Conservation (phyloP, 2,329 filamentous ascomycete genomes). For the Cladobotryum mycophilum region DNA sequence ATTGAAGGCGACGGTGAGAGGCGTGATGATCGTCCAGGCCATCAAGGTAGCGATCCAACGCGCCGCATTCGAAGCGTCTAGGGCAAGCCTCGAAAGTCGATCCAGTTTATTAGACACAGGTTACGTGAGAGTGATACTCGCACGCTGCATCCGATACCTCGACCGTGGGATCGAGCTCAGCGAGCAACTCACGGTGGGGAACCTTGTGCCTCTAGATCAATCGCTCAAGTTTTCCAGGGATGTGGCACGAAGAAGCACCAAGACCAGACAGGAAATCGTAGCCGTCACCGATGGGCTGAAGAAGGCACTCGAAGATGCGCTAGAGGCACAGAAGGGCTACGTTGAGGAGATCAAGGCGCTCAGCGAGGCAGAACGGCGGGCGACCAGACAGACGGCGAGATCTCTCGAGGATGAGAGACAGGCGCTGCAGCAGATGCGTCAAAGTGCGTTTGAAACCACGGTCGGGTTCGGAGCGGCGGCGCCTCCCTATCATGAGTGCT, state of each 20-base stretch:
- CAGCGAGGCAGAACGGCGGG: constrained; percentile 2
- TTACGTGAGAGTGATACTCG: constrained; percentile 1
- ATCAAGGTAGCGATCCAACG: constrained; percentile 10
- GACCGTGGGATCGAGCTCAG: constrained; percentile 5
- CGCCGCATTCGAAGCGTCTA: not conserved
- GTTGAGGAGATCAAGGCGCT: constrained; percentile 4
- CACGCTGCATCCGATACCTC: constrained; percentile 6
- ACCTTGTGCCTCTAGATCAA: not conserved
- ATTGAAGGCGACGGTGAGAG: constrained; percentile 8
- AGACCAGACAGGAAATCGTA: not conserved
- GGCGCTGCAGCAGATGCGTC: constrained; percentile 9
- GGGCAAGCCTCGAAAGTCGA: constrained; percentile 4
- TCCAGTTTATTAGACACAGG: constrained; percentile 5
- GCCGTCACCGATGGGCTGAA: constrained; percentile 2
- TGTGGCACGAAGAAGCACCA: not conserved
- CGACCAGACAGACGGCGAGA: constrained; percentile 5
- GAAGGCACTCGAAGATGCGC: not conserved
- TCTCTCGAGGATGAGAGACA: constrained; percentile 7
- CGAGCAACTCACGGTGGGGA: not conserved
- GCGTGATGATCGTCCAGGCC: constrained; percentile 4
- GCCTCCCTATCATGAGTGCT: constrained; percentile 11
- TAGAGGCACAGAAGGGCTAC: constrained; percentile 3
- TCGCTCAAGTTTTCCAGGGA: not conserved
- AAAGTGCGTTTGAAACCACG: constrained; percentile 9
- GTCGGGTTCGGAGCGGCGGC: constrained; percentile 12